Evolutionary conservation across 345 rosid genomes (phyloP), one percentile per base, ranked within the genome.

Genomic region (Gossypium herbaceum): DNA sequence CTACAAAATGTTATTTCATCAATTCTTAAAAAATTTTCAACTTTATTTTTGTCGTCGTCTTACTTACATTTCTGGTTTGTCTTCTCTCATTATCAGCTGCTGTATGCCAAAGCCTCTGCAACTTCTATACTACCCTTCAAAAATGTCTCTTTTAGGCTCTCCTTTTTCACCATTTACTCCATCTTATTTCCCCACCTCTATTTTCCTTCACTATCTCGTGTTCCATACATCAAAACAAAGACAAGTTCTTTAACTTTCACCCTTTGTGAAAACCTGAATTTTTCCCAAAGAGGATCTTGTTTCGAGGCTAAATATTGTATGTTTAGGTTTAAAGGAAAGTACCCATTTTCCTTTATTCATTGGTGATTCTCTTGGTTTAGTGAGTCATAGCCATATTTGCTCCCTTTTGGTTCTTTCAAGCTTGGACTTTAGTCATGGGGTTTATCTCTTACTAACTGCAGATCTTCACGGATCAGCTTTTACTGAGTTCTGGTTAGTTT

Each of bases 331-430:
- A 56, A 45, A 72, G 73, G 75, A 76, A 68, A 79, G 72, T 90
- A 84, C 83, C 85, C 85, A 76, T 81, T 75, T 79, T 11, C 25
- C 25, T 0, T 71, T 45, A 83, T 41, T 83, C 64, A 81, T 80
- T 73, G 59, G 84, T 86, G 88, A 77, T 87, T 83, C 82, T 79
- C 68, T 68, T 88, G 55, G 88, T 81, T 76, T 77, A 78, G 75
- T 84, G 75, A 73, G 91, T 83, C 83, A 88, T 85, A 84, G 83
- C 71, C 77, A 72, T 81, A 51, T 78, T 85, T 83, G 87, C 83
- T 85, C 80, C 78, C 74, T 85, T 56, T 79, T 73, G 80, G 81
- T 73, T 80, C 74, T 87, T 76, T 86, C 89, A 3, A 81, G 84
- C 81, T 80, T 79, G 75, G 82, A 87, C 80, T 84, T 78, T 50